These are phyloP conservation scores for Apiospora phragmitis DNA, from an alignment of 2,329 filamentous ascomycete genomes.

Conservation along the genomic window DNA sequence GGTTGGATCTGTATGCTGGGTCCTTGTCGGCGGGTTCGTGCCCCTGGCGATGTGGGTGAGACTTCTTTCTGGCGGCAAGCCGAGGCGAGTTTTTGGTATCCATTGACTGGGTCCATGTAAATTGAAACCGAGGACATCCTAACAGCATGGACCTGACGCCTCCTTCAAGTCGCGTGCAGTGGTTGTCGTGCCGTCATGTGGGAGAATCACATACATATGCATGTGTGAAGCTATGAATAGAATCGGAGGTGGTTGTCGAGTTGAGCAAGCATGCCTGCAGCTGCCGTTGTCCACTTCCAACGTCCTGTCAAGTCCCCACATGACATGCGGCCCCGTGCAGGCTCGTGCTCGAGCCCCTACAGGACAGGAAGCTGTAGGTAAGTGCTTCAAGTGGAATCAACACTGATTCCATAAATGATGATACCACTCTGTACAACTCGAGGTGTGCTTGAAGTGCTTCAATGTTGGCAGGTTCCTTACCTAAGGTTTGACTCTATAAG, in stretches of 20 bases:
- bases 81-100: not conserved
- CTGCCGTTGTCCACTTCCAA: not conserved
- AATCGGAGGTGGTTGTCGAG: not conserved
- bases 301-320: not conserved
- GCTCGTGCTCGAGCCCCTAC: not conserved
- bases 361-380: too few relatives aligned
- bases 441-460: not conserved
- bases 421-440: not conserved
- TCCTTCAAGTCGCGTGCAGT: not conserved
- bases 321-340: not conserved
- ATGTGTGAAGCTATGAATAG: constrained; percentile 7
- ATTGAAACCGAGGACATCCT: not conserved
- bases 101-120: not conserved
- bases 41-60: not conserved
- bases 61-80: not conserved
- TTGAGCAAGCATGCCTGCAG: not conserved
- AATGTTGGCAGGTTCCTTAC: not conserved
- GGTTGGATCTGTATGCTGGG: not conserved
- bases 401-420: not conserved
- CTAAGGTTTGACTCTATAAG: not conserved
- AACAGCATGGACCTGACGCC: not conserved
- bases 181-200: not conserved
- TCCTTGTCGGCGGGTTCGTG: not conserved
- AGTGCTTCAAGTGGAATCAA: not conserved
- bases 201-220: not conserved